Evolutionary conservation across 305 asterid genomes (phyloP), one percentile per base, ranked within the genome.

Genomic region (Solanum hybrid): DNA sequence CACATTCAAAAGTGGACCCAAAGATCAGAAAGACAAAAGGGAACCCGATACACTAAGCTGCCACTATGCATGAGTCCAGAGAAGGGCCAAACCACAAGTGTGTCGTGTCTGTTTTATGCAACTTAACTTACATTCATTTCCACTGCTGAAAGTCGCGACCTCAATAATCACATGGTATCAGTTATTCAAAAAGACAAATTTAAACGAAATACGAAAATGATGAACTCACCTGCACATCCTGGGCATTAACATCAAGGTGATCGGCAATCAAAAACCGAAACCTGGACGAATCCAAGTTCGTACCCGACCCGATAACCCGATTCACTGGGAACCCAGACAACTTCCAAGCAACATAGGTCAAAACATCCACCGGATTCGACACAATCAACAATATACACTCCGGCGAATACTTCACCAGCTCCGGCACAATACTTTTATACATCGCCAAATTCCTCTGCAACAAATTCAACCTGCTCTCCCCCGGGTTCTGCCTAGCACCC

Each of bases 221-320:
- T 12, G 51, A 76, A 76, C 94, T 87, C 10, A 95, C 99, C 97
- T 97, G 98, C 89, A 97, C 99, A 64, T 97, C 99, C 91, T 95
- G 98, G 37, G 99, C 98, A 90, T 96, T 96, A 46, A 95, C 98
- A 69, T 96, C 98, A 28, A 96, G 96, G 84, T 97, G 98, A 92
- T 97, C 98, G n/a, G 99, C 99, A n/a, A 97, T 92, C 92, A 97
- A 86, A 91, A 93, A 97, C 87, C 98, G 92, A 61, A 97, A 97
- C 83, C 99, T 86, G 1, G 99, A 97, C 9, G 98, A 96, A 89
- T 96, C 98, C 96, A 97, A 75, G 89, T 96, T 97, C 3, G 98
- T 97, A 18, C 99, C 99, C 89, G 99, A 97, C 75, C 99, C 98
- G 78, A 97, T 91, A 8, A 97, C 97, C 93, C 98, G 93, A 61